These are phyloP conservation scores for Lactarius deliciosus DNA, from an alignment of 768 basidiomycete species.

Conservation along the genomic window DNA sequence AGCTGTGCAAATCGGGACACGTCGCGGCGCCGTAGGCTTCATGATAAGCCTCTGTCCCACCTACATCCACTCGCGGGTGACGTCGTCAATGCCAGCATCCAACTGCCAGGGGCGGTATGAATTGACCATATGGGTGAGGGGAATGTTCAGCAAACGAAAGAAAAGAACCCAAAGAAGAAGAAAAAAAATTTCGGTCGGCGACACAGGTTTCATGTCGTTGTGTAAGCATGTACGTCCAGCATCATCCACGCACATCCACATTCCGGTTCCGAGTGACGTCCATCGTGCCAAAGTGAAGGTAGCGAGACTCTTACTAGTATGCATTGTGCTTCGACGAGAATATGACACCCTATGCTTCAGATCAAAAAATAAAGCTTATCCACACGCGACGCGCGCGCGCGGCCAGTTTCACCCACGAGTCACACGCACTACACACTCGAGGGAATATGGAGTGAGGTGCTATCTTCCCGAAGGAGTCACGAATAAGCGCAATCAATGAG, in stretches of 20 bases:
- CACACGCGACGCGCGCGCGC: not conserved
- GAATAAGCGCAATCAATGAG: constrained; percentile 1
- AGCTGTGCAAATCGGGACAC: constrained; percentile 19
- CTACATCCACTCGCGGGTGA: not conserved
- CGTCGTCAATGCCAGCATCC: constrained; percentile 1
- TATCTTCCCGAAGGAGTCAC: not conserved
- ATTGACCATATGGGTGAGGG: not conserved
- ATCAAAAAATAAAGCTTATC: not conserved
- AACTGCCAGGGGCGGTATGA: not conserved
- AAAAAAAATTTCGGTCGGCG: not conserved
- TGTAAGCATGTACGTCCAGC: not conserved
- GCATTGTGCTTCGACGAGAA: not conserved
- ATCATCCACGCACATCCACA: not conserved
- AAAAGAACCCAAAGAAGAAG: not conserved
- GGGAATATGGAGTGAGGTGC: not conserved
- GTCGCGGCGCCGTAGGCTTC: not conserved
- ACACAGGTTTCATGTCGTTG: not conserved
- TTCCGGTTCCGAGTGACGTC: not conserved
- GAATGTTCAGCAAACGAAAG: not conserved
- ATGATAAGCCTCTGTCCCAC: no score
- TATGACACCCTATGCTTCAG: not conserved
- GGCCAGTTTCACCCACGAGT: not conserved
- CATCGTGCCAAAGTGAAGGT: not conserved
- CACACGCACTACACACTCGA: not conserved
- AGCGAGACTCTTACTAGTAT: not conserved